Percentiles rank a stretch among this genome's conserved stretches.
phyloP scores from a whole-genome alignment of 768 basidiomycete species.

The Pholiota conissans region DNA sequence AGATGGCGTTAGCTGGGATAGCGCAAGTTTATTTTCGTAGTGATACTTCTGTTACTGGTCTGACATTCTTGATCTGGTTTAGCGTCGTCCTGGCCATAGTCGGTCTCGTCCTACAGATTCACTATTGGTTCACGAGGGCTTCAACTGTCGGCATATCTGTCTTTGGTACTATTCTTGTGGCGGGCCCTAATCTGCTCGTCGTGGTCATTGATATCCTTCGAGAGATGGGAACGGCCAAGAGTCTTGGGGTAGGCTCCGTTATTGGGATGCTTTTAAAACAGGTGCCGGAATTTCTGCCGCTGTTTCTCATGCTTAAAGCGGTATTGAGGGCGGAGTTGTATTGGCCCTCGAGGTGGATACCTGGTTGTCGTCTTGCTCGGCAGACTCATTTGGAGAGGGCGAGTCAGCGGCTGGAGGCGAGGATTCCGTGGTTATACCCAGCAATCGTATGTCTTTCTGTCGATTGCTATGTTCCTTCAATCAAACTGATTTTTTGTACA shows the following conservation, averaged over 20 bases:
- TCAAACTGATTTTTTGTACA: background rate
- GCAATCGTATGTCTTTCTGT: background rate
- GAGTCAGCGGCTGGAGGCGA: background rate
- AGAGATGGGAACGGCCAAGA: background rate
- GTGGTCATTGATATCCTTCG: background rate
- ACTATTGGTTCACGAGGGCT: slow-evolving; percentile 35
- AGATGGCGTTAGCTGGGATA: slow-evolving; percentile 17
- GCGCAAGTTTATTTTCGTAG: slow-evolving; percentile 12
- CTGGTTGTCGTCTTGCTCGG: background rate
- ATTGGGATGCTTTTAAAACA: background rate
- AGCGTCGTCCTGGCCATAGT: slow-evolving; percentile 17
- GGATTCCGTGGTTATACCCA: background rate
- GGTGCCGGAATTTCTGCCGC: too few species aligned
- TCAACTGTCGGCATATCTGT: slow-evolving; percentile 34
- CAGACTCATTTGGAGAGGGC: background rate
- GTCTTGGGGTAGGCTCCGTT: background rate
- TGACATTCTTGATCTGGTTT: background rate
- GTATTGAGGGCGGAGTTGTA: background rate
- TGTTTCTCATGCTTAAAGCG: background rate
- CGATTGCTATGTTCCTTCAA: too few species aligned
- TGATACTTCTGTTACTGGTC: too few species aligned
- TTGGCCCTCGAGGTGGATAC: background rate
- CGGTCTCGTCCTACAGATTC: slow-evolving; percentile 14
- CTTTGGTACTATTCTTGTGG: slow-evolving; percentile 21
- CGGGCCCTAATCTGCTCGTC: slow-evolving; percentile 11